Percentiles rank a stretch among this genome's conserved stretches.
These are phyloP conservation scores for Pestalotiopsis sp. DNA, from an alignment of 2,329 filamentous ascomycete genomes.

Conservation along the genomic window DNA sequence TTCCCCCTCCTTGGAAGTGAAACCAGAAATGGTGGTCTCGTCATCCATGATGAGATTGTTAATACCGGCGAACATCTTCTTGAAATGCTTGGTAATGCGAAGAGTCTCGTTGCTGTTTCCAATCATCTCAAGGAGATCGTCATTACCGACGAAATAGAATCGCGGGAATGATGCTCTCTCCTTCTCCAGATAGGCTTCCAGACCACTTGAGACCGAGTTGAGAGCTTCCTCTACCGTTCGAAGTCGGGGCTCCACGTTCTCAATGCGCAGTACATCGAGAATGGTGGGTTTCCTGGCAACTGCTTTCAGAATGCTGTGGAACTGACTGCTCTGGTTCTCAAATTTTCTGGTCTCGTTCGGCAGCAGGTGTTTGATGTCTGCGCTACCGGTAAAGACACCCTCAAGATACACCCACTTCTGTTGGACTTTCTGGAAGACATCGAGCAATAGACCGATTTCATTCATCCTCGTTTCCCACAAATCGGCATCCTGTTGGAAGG, in stretches of 20 bases:
- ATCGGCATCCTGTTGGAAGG: conserved; percentile 96
- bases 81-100: conserved; percentile 97
- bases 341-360: conserved; percentile 96
- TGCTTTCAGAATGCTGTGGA: conserved; percentile 99
- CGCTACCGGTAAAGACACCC: conserved; percentile 97
- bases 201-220: conserved; percentile 98
- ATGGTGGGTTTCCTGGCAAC: conserved; percentile 96
- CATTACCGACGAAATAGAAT: conserved; percentile 99
- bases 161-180: conserved; percentile 96
- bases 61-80: conserved; percentile 99
- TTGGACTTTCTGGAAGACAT: conserved; percentile 99
- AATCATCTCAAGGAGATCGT: conserved; percentile 97
- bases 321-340: conserved; percentile 99
- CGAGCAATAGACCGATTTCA: conserved; percentile 93
- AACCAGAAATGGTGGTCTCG: conserved; percentile 84
- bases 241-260: conserved; percentile 92
- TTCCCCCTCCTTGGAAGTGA: conserved; percentile 95
- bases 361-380: conserved; percentile 96
- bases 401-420: conserved; percentile 99
- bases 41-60: conserved; percentile 91
- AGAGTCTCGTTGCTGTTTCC: conserved; percentile 98
- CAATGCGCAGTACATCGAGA: conserved; percentile 92
- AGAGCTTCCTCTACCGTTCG: conserved; percentile 95
- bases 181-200: conserved; percentile 97
- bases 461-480: conserved; percentile 98